phyloP scores from a whole-genome alignment of 371 early-diverging fungal genomes.

The Mortierella sp. region DNA sequence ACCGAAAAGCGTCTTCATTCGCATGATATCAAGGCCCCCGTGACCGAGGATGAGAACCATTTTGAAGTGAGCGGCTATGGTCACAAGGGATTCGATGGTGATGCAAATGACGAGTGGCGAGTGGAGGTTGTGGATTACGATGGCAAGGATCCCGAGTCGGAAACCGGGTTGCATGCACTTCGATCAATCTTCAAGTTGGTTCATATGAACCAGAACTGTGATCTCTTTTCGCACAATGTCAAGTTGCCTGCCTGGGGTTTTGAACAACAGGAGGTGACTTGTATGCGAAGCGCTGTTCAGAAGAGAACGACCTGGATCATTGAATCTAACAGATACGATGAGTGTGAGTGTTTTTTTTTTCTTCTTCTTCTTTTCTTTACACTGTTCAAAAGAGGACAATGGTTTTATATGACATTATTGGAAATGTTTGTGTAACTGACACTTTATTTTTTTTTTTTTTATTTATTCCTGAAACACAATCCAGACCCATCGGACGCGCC shows the following conservation, averaged over 20 bases:
- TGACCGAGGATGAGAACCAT: slow-evolving; percentile 90
- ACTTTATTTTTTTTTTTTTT: background rate
- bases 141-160: slow-evolving; percentile 57
- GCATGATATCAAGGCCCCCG: slow-evolving; percentile 88
- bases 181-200: slow-evolving; percentile 74
- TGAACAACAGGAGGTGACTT: slow-evolving; percentile 94
- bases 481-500: slow-evolving; percentile 62
- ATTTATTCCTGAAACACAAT: background rate
- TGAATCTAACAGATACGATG: slow-evolving; percentile 58
- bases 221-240: slow-evolving; percentile 80
- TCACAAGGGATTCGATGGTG: slow-evolving; percentile 59
- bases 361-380: background rate
- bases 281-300: slow-evolving; percentile 71
- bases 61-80: slow-evolving; percentile 84
- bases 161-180: slow-evolving; percentile 66
- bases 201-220: slow-evolving; percentile 77
- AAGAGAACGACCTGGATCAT: slow-evolving; percentile 76
- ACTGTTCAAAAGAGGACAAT: no score
- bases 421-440: no score
- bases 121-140: slow-evolving; percentile 76
- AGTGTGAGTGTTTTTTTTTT: slow-evolving; percentile 52
- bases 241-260: slow-evolving; percentile 97
- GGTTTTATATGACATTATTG: background rate
- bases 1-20: slow-evolving; percentile 83
- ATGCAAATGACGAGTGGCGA: slow-evolving; percentile 78